Evolutionary conservation across 306 rosid species (phyloP).

Genomic region (Fragaria iinumae): DNA sequence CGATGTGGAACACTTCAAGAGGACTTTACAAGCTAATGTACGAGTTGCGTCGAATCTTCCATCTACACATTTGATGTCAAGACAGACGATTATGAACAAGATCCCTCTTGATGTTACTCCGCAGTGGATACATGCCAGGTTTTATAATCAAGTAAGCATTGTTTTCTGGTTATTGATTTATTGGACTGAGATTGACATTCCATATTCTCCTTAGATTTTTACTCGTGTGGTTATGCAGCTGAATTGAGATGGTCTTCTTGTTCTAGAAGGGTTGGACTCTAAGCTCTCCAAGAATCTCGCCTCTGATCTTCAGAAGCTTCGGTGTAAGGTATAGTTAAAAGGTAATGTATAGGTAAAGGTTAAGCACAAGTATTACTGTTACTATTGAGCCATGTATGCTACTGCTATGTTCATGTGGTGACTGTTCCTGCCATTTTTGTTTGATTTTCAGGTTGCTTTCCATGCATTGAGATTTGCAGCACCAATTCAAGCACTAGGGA

Average conservation of each 20-base stretch:
- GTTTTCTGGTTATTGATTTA: background rate
- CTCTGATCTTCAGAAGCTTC: conserved; percentile 32
- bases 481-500: too few relatives aligned
- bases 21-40: conserved; percentile 44
- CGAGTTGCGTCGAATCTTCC: conserved; percentile 48
- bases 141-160: conserved; percentile 30
- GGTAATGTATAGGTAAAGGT: too few relatives aligned
- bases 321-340: too few relatives aligned
- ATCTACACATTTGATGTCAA: conserved; percentile 41
- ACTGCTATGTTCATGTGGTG: too few relatives aligned
- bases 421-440: too few relatives aligned
- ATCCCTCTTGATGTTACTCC: conserved; percentile 48
- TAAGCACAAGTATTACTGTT: too few relatives aligned
- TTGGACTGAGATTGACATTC: background rate
- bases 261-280: conserved; percentile 53
- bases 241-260: conserved; percentile 42
- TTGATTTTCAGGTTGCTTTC: too few relatives aligned
- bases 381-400: too few relatives aligned
- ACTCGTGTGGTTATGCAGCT: conserved; percentile 28
- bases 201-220: background rate
- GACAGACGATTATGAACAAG: conserved; percentile 32
- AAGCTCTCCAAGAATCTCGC: conserved; percentile 65
- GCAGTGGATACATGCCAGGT: conserved; percentile 48
- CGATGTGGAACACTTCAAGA: conserved; percentile 47
- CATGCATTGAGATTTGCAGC: too few relatives aligned